phyloP scores from a whole-genome alignment of 1,284 basidiomycete genomes.

The Irpex lacteus region DNA sequence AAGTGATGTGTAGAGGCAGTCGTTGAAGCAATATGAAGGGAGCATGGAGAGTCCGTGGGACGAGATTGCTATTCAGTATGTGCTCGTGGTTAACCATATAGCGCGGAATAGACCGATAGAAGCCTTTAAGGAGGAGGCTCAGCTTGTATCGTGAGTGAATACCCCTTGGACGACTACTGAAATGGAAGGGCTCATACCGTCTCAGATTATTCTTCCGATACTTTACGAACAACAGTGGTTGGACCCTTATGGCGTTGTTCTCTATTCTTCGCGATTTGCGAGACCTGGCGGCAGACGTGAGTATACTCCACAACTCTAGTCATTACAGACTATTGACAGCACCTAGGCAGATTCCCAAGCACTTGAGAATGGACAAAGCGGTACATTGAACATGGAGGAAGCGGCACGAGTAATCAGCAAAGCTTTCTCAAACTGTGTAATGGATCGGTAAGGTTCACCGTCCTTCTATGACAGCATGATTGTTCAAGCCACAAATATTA shows the following conservation, averaged over 20 bases:
- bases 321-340: neutral
- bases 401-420: slow-evolving; percentile 90
- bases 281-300: slow-evolving; percentile 75
- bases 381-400: slow-evolving; percentile 82
- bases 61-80: slow-evolving; percentile 77
- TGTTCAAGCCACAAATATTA: neutral
- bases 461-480: neutral
- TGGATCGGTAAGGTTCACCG: slow-evolving; percentile 64
- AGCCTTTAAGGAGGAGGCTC: slow-evolving; percentile 70
- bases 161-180: neutral
- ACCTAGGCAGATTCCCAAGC: slow-evolving; percentile 66
- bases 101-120: slow-evolving; percentile 62
- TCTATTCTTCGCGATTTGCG: slow-evolving; percentile 77
- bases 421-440: slow-evolving; percentile 89
- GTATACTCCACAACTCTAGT: slow-evolving; percentile 11
- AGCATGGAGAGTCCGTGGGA: slow-evolving; percentile 74
- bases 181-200: neutral
- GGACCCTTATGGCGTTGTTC: slow-evolving; percentile 81
- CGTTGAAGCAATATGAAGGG: slow-evolving; percentile 57
- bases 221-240: slow-evolving; percentile 74
- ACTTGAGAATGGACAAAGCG: slow-evolving; percentile 53
- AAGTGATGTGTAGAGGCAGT: slow-evolving; percentile 37
- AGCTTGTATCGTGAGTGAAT: slow-evolving; percentile 28
- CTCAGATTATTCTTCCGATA: slow-evolving; percentile 71
- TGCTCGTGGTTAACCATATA: slow-evolving; percentile 66